These are phyloP conservation scores for Aureobasidium pullulans DNA, from an alignment of 2,329 filamentous ascomycete genomes.

Conservation along the genomic window DNA sequence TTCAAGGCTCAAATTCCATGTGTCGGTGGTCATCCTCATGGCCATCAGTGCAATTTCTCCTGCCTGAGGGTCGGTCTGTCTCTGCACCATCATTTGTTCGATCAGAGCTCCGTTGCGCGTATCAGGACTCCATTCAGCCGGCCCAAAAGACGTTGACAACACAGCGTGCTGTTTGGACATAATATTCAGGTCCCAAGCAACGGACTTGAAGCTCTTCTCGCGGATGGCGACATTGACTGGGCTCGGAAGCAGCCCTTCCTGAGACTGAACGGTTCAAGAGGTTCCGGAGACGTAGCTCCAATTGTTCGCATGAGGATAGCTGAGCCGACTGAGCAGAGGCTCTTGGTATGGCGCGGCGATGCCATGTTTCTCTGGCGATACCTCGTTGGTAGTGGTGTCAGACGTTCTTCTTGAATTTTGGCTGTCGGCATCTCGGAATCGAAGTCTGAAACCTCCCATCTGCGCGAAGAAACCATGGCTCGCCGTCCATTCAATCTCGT, in stretches of 20 bases:
- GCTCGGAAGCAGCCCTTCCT: not conserved
- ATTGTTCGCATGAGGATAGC: not conserved
- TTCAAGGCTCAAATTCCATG: not conserved
- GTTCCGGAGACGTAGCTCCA: not conserved
- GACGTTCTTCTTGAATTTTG: not conserved
- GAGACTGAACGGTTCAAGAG: not conserved
- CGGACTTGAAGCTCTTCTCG: not conserved
- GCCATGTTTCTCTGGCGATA: not conserved
- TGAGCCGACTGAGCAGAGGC: not conserved
- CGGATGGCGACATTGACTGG: not conserved
- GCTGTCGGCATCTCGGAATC: not conserved
- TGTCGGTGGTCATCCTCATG: not conserved
- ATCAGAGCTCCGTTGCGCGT: not conserved
- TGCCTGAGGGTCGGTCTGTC: not conserved
- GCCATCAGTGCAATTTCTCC: not conserved
- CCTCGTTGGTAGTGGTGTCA: not conserved
- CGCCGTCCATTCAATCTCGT: not conserved
- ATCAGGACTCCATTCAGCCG: not conserved
- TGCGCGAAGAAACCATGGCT: constrained; percentile 4
- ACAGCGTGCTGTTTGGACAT: not conserved
- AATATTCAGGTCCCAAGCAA: not conserved
- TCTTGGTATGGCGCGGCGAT: not conserved
- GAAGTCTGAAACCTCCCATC: not conserved
- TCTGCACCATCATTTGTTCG: not conserved
- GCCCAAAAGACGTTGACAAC: not conserved